Evolutionary conservation across 2,329 filamentous ascomycete species (phyloP), one percentile per base, ranked within the genome.

Genomic region (Periconia macrospinosa): DNA sequence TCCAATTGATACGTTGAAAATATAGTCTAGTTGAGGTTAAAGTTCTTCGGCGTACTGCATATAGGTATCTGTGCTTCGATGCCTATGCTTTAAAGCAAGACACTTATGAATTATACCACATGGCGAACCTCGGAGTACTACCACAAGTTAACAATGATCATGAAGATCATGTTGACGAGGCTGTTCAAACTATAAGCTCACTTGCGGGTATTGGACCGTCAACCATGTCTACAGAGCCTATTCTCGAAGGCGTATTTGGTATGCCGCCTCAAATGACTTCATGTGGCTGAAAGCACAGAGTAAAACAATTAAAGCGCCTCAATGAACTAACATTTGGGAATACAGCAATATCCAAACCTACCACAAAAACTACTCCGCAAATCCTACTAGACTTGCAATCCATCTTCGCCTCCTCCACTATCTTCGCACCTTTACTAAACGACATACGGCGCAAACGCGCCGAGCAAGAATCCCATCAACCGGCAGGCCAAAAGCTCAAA

Each of bases 341-440:
- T 10, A 13, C 18, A 57, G 55, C 51, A 11, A 41, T 54, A n/a
- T 43, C 42, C 11, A 57, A 57, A 46, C 51, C 55, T 15, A 40
- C 55, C 18, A 40, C 23, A 15, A 44, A 49, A 11, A 46, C 55
- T 11, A 54, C 55, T 10, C 50, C 50, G 3, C 41, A 54, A 45
- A 42, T 48, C 14, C 55, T 57, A 14, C 41, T 50, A 33, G 42
- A 52, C 17, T 45, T 57, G 13, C 55, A 57, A 50, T 13, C 5
- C 23, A 52, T 27, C 2, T 57, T 57, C 49, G 46, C 49, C 9
- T 30, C 45, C 18, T 57, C 55, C 27, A 43, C 33, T 23, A 48
- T 46, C 42, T 57, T 57, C 45, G 48, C 51, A 7, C 45, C 54
- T 3, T 49, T 57, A 10, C 41, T 57, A 5, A 33, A 23, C 15